phyloP scores from a whole-genome alignment of 345 rosid species.

The Turnera subulata region DNA sequence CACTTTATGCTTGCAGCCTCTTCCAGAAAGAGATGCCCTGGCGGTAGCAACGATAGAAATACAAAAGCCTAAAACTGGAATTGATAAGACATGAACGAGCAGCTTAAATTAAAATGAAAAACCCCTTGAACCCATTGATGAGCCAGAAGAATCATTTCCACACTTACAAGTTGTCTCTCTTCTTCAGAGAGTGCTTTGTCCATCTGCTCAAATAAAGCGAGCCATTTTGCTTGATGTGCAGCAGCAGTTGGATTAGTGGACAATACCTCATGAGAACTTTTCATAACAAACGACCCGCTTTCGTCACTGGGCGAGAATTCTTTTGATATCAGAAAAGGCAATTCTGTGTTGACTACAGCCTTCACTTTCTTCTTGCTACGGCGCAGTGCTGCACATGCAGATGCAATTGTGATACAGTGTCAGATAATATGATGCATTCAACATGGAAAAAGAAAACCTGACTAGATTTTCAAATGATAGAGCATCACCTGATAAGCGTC shows the following conservation, averaged over 20 bases:
- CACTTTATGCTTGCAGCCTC: too few relatives aligned
- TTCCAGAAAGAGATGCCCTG: too few relatives aligned
- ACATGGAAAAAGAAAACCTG: background rate
- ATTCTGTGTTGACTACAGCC: constrained; percentile 65
- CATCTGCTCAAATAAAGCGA: constrained; percentile 68
- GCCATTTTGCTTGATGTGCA: constrained; percentile 64
- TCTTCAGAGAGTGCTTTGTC: constrained; percentile 70
- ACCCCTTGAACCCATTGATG: background rate
- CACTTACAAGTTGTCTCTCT: constrained; percentile 79
- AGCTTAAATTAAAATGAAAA: background rate
- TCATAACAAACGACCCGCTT: constrained; percentile 19
- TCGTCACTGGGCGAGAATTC: constrained; percentile 62
- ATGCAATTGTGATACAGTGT: constrained; percentile 8
- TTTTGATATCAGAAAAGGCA: constrained; percentile 66
- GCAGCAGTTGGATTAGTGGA: constrained; percentile 33
- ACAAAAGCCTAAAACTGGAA: background rate
- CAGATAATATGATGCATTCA: background rate
- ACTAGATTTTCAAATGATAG: background rate
- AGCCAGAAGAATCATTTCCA: constrained; percentile 1
- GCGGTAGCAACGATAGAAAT: too few relatives aligned
- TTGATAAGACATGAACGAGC: background rate
- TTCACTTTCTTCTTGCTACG: constrained; percentile 90
- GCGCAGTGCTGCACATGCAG: constrained; percentile 55
- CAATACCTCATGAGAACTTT: constrained; percentile 28
- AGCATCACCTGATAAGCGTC: constrained; percentile 74